Percentiles rank a stretch among this genome's conserved stretches.
These are phyloP conservation scores for Rhytidhysteron rufulum DNA, from an alignment of 2,329 filamentous ascomycete genomes.

Conservation along the genomic window DNA sequence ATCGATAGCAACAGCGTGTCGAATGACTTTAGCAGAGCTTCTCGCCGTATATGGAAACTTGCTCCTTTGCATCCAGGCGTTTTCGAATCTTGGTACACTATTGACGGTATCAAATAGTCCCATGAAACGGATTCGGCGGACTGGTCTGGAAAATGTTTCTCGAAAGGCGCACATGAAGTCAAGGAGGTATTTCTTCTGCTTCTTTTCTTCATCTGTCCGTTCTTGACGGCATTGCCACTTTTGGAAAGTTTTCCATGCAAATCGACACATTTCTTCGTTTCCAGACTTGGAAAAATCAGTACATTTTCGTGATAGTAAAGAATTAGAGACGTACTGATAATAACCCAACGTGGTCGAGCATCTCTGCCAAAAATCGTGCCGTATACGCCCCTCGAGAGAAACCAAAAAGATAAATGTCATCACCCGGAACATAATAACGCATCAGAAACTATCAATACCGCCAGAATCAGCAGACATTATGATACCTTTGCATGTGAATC, in stretches of 20 bases:
- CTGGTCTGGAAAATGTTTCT: conserved; percentile 74
- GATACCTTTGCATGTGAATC: no score
- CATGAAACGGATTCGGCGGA: conserved; percentile 69
- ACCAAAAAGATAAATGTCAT: conserved; percentile 48
- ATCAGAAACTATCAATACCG: conserved; percentile 44
- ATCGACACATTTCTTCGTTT: conserved; percentile 80
- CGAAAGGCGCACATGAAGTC: conserved; percentile 74
- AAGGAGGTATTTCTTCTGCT: conserved; percentile 60
- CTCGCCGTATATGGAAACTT: conserved; percentile 67
- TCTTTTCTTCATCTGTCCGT: conserved; percentile 39
- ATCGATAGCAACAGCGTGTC: conserved; percentile 68
- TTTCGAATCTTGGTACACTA: conserved; percentile 73
- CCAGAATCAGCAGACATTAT: no score
- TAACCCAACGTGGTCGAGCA: conserved; percentile 79
- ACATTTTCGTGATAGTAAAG: conserved; percentile 1
- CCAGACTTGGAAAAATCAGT: conserved; percentile 48
- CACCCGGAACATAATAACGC: conserved; percentile 46
- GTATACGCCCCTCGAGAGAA: conserved; percentile 51
- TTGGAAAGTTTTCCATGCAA: conserved; percentile 79
- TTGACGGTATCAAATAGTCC: conserved; percentile 83
- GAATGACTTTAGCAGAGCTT: conserved; percentile 56
- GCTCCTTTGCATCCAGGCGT: conserved; percentile 70
- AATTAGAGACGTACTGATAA: conserved; percentile 48
- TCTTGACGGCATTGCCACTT: conserved; percentile 64
- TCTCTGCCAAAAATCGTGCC: conserved; percentile 62